Evolutionary conservation across 1,284 basidiomycete genomes (phyloP), one percentile per base, ranked within the genome.

Genomic region (Rhodotorula sp.): DNA sequence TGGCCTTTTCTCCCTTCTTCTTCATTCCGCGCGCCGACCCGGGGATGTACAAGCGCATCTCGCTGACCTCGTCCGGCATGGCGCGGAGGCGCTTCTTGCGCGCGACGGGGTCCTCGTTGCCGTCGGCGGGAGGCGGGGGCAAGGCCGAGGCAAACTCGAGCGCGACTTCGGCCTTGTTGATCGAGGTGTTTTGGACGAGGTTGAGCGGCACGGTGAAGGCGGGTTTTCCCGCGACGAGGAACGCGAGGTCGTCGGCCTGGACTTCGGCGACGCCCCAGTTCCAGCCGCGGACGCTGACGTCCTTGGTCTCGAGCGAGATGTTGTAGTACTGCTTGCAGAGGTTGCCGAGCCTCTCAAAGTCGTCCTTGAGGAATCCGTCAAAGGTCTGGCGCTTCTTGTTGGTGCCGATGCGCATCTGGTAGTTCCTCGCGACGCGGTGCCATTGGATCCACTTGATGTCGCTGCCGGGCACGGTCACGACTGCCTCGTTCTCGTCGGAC

Each of bases 201-300:
- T 86, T 84, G 34, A 99, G 85, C 3, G 97, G 95, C 15, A 99
- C 85, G 79, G 97, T 93, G 79, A 99, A 99, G 0, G 92, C 87
- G 0, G 90, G 90, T 83, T 91, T 93, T 77, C 93, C 93, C 6
- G 92, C 90, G 3, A 98, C 90, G 57, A 92, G 84, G 82, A 99
- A 99, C 7, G 89, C 91, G 48, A 97, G 85, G 70, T 97, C 93
- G 81, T 90, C 87, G 65, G 91, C 94, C 86, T 93, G 91, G 76
- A 99, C 93, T 79, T 96, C 92, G 5, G 92, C 92, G 54, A 91
- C 87, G 23, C 97, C 97, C 97, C 97, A 99, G 81, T 99, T 99
- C 94, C 94, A 99, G 1, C 97, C 97, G 80, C 93, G 93, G 80
- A 95, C 87, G 14, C 91, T 90, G 26, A 90, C 85, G 78, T 99